A percentile compares a stretch with the other conserved stretches of the same genome.
Conservation (phyloP, 2,329 filamentous ascomycete species). For the Teratosphaeria epicoccoides region DNA sequence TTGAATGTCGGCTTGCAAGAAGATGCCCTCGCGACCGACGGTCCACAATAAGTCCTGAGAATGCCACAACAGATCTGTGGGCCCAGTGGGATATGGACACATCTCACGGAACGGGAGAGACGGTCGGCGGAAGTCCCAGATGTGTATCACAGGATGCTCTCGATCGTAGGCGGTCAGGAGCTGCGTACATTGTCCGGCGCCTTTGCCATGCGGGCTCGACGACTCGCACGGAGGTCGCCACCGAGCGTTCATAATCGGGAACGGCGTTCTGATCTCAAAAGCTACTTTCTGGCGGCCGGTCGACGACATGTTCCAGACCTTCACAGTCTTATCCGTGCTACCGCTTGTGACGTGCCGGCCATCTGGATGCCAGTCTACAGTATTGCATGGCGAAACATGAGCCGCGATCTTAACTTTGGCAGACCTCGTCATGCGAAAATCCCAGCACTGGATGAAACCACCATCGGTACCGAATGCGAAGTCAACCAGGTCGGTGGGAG, state of each 20-base stretch:
- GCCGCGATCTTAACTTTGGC: slow-evolving; percentile 51
- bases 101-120: slow-evolving; percentile 53
- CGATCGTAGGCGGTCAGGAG: slow-evolving; percentile 52
- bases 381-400: slow-evolving; percentile 46
- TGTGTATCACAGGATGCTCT: slow-evolving; percentile 49
- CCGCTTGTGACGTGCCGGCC: slow-evolving; percentile 54
- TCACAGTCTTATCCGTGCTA: slow-evolving; percentile 51
- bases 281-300: slow-evolving; percentile 48
- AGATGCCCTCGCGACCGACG: slow-evolving; percentile 49
- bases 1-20: slow-evolving; percentile 53
- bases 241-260: slow-evolving; percentile 50
- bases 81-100: slow-evolving; percentile 43
- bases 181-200: slow-evolving; percentile 50
- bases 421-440: slow-evolving; percentile 46
- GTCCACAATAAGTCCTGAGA: slow-evolving; percentile 56
- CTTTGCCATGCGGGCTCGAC: slow-evolving; percentile 40
- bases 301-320: slow-evolving; percentile 53
- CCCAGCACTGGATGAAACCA: slow-evolving; percentile 54
- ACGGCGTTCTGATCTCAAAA: slow-evolving; percentile 49
- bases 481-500: slow-evolving; percentile 49
- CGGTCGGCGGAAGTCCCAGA: slow-evolving; percentile 55
- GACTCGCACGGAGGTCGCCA: slow-evolving; percentile 53
- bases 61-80: slow-evolving; percentile 53
- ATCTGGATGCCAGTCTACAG: slow-evolving; percentile 58
- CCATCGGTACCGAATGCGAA: slow-evolving; percentile 57